These are phyloP conservation scores for Colletotrichum eremochloae DNA, from an alignment of 2,329 filamentous ascomycete species.

Conservation along the genomic window DNA sequence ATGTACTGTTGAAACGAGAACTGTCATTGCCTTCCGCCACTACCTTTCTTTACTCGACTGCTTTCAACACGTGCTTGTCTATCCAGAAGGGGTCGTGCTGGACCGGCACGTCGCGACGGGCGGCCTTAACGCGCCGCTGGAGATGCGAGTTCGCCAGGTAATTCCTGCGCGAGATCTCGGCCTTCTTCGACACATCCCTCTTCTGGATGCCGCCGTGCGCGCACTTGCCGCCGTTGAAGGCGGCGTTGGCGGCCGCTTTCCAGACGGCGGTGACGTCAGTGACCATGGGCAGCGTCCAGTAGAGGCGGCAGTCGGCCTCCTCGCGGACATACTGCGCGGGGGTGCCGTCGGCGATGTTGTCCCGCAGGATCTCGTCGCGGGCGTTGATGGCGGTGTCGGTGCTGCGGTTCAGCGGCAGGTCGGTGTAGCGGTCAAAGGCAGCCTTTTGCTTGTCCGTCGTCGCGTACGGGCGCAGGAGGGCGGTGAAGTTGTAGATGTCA, in stretches of 20 bases:
- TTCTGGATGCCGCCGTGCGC: constrained; percentile 52
- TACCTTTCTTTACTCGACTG: constrained; percentile 1
- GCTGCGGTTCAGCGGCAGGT: constrained; percentile 52
- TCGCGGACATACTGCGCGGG: constrained; percentile 64
- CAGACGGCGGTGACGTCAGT: constrained; percentile 61
- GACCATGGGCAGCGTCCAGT: constrained; percentile 64
- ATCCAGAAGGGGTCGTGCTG: neutral
- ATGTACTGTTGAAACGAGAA: neutral
- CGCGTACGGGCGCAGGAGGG: constrained; percentile 42
- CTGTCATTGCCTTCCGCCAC: neutral
- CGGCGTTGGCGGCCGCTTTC: constrained; percentile 58
- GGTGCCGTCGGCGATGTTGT: constrained; percentile 54
- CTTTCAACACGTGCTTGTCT: constrained; percentile 17
- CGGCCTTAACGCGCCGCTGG: neutral
- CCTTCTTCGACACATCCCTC: neutral
- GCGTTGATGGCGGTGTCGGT: constrained; percentile 53
- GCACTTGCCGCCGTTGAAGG: constrained; percentile 57
- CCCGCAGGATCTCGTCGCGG: constrained; percentile 55
- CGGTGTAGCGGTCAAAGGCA: constrained; percentile 50
- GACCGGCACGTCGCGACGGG: neutral
- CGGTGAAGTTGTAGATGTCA: constrained; percentile 48
- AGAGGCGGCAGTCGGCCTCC: constrained; percentile 64
- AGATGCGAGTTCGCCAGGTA: constrained; percentile 14
- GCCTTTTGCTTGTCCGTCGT: constrained; percentile 48
- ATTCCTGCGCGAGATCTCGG: constrained; percentile 3